Evolutionary conservation across 306 rosid species (phyloP), one percentile per base, ranked within the genome.

Genomic region (Malus orientalis): DNA sequence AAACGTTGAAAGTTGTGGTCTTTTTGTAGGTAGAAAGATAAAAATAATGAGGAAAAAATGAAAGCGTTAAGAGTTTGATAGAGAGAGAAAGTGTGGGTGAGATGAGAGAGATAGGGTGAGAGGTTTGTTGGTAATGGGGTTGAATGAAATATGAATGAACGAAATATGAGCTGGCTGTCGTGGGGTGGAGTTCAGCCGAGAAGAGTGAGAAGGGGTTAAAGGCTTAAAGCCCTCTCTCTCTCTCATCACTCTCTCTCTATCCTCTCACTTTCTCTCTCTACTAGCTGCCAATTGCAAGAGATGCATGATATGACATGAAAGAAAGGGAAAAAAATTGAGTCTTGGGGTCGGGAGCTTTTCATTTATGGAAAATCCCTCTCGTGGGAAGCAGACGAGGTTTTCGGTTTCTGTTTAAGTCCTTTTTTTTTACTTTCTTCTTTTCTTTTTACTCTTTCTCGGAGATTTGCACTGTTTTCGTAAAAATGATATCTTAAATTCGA

Each of bases 151-250:
- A 73, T 36, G 67, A 58, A 73, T 73, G 83, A 80, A 75, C 75
- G 33, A 86, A 81, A 80, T 88, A 80, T 88, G 93, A 91, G 96
- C 96, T 89, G 97, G 93, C 90, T 57, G 87, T 88, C 79, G 87
- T 79, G 91, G 69, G 83, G 87, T 73, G 88, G 79, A 81, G 44
- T 64, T 49, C 8, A 49, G 55, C 36, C 2, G 38, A 27, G 38
- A 61, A 16, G 30, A 25, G 67, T 6, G 38, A 27, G 45, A 32
- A 64, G 79, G 73, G 63, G 69, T 73, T 45, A 69, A 77, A 79
- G 73, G 63, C 63, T 73, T 45, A 69, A 77, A 79, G 70, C n/a
- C 19, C 67, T 61, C 67, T 27, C 36, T 61, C 36, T 61, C 15
- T 22, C 27, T 8, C 27, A 3, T 14, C 47, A 2, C 67, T 27